Base-by-base conservation (phyloP, 768 basidiomycete species). In the Chlorophyllum brunneum region DNA sequence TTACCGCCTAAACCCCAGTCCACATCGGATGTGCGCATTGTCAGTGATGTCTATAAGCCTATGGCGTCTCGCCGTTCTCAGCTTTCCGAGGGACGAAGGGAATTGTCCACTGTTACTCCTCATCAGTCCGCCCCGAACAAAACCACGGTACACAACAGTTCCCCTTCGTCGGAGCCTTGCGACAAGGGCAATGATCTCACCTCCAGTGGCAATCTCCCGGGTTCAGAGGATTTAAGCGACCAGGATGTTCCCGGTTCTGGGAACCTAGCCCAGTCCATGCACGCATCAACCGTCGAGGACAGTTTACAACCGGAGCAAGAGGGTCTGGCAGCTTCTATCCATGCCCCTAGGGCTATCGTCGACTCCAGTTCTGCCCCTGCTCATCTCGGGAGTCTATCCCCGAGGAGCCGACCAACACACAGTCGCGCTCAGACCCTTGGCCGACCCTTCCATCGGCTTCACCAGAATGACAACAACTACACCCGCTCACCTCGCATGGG, bases 391-490 rank as follows among this genome's bases (percentile, higher is more conserved):
- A 24, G 47, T 13, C 47, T 38, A 8, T 27, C 30, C 64, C 36
- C 70, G 58, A 23, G 58, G 66, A 22, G 72, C 66, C 58, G 61
- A 62, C 65, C 64, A 5, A 67, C 69, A 2, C 83, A 87, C 57
- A 71, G 67, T 6, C 78, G 85, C 13, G 75, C 83, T 30, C 81
- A 80, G 41, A 83, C 83, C 13, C 70, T 81, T 51, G 80, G 80
- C 13, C 72, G 78, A 15, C 65, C 69, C 31, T 63, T 57, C 61
- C 65, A 58, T 58, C 71, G 61, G 54, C 59, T 37, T 58, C 58
- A 54, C 59, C 66, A 37, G 46, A 62, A 36, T 63, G 59, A 67
- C 42, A 54, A 61, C 27, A 59, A 50, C 42, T 55, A 16, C n/a
- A 24, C 63, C 31, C 67, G 72, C 43, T 64, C 70, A 55, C 66